These are phyloP conservation scores for Aspergillus brasiliensis DNA, from an alignment of 2,329 filamentous ascomycete genomes.

Conservation along the genomic window DNA sequence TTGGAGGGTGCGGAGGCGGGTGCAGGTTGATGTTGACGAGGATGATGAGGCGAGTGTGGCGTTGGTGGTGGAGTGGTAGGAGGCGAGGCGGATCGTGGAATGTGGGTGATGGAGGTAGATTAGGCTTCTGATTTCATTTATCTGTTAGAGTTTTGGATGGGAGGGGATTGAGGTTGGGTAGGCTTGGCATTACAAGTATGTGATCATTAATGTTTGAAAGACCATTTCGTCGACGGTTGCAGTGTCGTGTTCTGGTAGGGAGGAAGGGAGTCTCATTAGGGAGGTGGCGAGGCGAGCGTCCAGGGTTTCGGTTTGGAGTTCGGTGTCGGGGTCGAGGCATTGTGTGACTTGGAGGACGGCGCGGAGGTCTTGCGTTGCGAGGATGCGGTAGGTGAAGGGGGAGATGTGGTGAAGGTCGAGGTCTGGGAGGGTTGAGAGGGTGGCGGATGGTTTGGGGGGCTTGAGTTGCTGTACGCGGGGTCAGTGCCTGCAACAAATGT, in stretches of 20 bases:
- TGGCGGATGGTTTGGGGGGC: slow-evolving; percentile 55
- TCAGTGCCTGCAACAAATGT: too few relatives aligned
- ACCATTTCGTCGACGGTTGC: slow-evolving; percentile 67
- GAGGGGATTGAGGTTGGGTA: neutral
- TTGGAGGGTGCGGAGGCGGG: slow-evolving; percentile 13
- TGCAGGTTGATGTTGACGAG: slow-evolving; percentile 15
- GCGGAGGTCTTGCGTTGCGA: slow-evolving; percentile 72
- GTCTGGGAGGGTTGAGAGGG: slow-evolving; percentile 61
- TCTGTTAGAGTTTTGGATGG: neutral
- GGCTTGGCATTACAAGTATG: slow-evolving; percentile 25
- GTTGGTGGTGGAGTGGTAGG: slow-evolving; percentile 20
- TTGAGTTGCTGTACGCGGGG: slow-evolving; percentile 61
- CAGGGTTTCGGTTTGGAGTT: slow-evolving; percentile 49
- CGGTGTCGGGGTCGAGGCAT: slow-evolving; percentile 23
- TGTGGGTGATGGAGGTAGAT: slow-evolving; percentile 75
- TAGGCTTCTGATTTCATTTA: slow-evolving; percentile 36
- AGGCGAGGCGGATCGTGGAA: slow-evolving; percentile 58
- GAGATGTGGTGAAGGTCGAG: slow-evolving; percentile 53
- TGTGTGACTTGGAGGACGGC: slow-evolving; percentile 58
- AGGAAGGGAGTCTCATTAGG: slow-evolving; percentile 69
- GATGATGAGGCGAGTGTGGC: neutral
- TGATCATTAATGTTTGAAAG: slow-evolving; percentile 34
- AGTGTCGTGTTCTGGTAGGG: slow-evolving; percentile 66
- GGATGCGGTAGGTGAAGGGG: slow-evolving; percentile 78
- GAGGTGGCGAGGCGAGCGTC: slow-evolving; percentile 59